Evolutionary conservation across 768 basidiomycete genomes (phyloP).

Genomic region (Lactifluus rugatus): DNA sequence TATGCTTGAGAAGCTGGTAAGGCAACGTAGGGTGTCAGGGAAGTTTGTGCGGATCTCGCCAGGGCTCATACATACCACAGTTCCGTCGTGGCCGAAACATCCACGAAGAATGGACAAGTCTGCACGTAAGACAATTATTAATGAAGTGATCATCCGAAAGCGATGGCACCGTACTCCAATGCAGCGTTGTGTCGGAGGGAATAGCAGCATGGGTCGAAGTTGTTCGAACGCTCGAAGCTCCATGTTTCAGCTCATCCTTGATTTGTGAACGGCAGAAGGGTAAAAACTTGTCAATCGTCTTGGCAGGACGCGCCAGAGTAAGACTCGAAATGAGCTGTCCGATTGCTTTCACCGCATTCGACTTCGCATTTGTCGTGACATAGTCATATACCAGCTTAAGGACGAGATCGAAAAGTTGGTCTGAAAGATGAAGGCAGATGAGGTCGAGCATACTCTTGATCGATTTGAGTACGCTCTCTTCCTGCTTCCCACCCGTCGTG

Average conservation of each 20-base stretch:
- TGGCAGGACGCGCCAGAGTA: slow-evolving; percentile 65
- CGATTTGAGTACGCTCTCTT: slow-evolving; percentile 66
- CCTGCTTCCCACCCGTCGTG: slow-evolving; percentile 76
- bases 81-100: slow-evolving; percentile 66
- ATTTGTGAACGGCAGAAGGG: slow-evolving; percentile 70
- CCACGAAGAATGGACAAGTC: slow-evolving; percentile 78
- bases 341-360: slow-evolving; percentile 85
- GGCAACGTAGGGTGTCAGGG: background rate
- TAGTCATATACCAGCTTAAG: slow-evolving; percentile 81
- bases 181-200: slow-evolving; percentile 80
- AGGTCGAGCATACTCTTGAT: slow-evolving; percentile 75
- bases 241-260: slow-evolving; percentile 76
- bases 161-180: slow-evolving; percentile 68
- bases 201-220: slow-evolving; percentile 65
- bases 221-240: slow-evolving; percentile 78
- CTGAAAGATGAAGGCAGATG: slow-evolving; percentile 71
- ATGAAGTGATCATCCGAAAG: slow-evolving; percentile 3
- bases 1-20: slow-evolving; percentile 58
- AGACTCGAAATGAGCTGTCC: slow-evolving; percentile 82
- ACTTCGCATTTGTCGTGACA: slow-evolving; percentile 78
- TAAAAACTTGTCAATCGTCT: slow-evolving; percentile 72
- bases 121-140: slow-evolving; percentile 24
- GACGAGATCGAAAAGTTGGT: slow-evolving; percentile 73
- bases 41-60: background rate
- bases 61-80: slow-evolving; percentile 36